Percentiles rank a stretch among this genome's conserved stretches.
These are phyloP conservation scores for Coniochaeta sp. DNA, from an alignment of 2,329 filamentous ascomycete genomes.

Conservation along the genomic window DNA sequence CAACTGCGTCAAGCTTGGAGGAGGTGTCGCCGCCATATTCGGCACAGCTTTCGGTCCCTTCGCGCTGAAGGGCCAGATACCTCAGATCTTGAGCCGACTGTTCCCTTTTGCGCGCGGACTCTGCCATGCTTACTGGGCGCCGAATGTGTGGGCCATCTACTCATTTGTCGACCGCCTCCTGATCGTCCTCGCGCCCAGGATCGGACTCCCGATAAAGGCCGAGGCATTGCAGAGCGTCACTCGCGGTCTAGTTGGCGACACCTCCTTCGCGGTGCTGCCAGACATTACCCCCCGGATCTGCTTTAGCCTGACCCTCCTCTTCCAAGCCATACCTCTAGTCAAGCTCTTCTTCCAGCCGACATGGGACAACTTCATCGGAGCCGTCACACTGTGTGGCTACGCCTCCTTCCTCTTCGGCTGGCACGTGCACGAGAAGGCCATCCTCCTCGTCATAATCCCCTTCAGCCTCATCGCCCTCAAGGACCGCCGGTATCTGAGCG, in stretches of 20 bases:
- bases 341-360: constrained; percentile 75
- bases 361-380: constrained; percentile 85
- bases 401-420: constrained; percentile 96
- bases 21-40: constrained; percentile 64
- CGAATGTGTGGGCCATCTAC: constrained; percentile 95
- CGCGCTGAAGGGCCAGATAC: constrained; percentile 69
- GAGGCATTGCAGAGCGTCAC: constrained; percentile 83
- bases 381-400: constrained; percentile 88
- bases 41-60: constrained; percentile 86
- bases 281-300: constrained; percentile 75
- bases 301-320: constrained; percentile 73
- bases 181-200: constrained; percentile 74
- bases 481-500: constrained; percentile 82
- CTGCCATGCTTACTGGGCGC: constrained; percentile 97
- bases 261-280: constrained; percentile 86
- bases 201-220: constrained; percentile 65
- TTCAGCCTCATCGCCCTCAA: constrained; percentile 88
- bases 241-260: constrained; percentile 86
- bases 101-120: constrained; percentile 93
- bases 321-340: constrained; percentile 70
- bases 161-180: constrained; percentile 80
- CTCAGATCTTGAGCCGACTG: constrained; percentile 73
- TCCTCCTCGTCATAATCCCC: constrained; percentile 87
- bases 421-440: constrained; percentile 98
- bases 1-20: constrained; percentile 78